Base-by-base conservation (phyloP, 805 yeast genomes). In the Candida succiphila region DNA sequence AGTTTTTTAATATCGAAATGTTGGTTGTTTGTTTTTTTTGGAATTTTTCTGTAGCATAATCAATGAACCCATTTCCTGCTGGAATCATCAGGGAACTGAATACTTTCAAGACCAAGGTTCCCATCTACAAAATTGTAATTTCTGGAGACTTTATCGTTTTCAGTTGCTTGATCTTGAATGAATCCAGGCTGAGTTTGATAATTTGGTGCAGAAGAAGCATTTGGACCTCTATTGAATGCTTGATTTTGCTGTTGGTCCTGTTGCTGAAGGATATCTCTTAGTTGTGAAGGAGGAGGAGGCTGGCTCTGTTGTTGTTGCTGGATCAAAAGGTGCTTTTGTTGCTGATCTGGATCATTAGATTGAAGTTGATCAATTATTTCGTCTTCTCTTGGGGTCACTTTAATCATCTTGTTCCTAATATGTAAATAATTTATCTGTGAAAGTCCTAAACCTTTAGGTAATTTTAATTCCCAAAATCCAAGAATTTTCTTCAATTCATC, bases 321-420 rank as follows among this genome's bases (percentile, higher is more conserved):
- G 10, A n/a, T 20, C 5, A n/a, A 22, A n/a, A n/a, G 21, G 4
- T 17, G 30, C 12, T 27, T 15, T 8, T 27, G 30, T 27, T 27
- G 14, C 9, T 7, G 8, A 17, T 17, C 15, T 17, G 7, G 22
- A 17, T 17, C 6, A 17, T 17, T 20, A 4, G 17, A 22, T 9
- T 24, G 26, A 24, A 5, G n/a, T 7, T 24, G 26, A 24, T 24
- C 14, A 5, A 12, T 12, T 24, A 15, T 24, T 24, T 7, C 26
- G 10, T 21, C 23, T 21, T 7, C 10, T 21, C 23, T 21, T 8
- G 10, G 23, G 23, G n/a, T 24, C n/a, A 29, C 22, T 16, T 31
- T 31, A 7, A 17, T 19, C 24, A 24, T 25, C 17, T 25, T 31
- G 17, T 31, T 31, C 25, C 34, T 25, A 18, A 31, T 31, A 25